Conservation (phyloP, 306 rosid species). For the Argentina anserina region DNA sequence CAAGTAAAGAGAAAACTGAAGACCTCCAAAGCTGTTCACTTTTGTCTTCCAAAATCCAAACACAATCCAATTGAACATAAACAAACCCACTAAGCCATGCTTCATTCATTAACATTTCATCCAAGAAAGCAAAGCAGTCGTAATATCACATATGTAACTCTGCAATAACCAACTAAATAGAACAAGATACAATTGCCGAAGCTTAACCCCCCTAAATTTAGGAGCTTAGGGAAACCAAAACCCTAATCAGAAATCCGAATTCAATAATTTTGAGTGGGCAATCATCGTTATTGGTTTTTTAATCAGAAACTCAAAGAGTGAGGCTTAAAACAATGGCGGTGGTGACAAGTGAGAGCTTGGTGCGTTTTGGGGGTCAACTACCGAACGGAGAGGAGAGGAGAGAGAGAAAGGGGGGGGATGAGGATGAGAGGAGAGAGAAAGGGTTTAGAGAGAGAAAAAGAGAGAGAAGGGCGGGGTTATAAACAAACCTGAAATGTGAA, state of each 20-base stretch:
- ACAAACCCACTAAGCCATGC: no score
- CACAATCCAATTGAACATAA: background rate
- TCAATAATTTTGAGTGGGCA: no score
- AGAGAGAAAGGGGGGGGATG: background rate
- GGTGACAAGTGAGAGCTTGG: background rate
- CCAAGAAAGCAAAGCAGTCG: background rate
- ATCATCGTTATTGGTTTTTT: background rate
- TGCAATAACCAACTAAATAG: background rate
- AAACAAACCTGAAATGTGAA: constrained; percentile 21
- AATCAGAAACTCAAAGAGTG: background rate
- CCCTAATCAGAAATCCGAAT: constrained; percentile 2
- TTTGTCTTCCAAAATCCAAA: background rate
- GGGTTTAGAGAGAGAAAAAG: background rate
- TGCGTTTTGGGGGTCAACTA: background rate
- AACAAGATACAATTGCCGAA: background rate
- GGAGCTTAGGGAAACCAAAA: background rate
- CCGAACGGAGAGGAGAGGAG: background rate
- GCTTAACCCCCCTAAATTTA: background rate
- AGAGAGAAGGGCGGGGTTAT: background rate
- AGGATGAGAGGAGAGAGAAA: background rate
- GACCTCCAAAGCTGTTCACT: background rate
- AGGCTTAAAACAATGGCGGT: background rate
- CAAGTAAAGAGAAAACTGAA: background rate
- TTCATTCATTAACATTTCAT: background rate
- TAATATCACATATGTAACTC: background rate